phyloP scores from a whole-genome alignment of 352 stramenopile species.

The Phytopythium delawarense region DNA sequence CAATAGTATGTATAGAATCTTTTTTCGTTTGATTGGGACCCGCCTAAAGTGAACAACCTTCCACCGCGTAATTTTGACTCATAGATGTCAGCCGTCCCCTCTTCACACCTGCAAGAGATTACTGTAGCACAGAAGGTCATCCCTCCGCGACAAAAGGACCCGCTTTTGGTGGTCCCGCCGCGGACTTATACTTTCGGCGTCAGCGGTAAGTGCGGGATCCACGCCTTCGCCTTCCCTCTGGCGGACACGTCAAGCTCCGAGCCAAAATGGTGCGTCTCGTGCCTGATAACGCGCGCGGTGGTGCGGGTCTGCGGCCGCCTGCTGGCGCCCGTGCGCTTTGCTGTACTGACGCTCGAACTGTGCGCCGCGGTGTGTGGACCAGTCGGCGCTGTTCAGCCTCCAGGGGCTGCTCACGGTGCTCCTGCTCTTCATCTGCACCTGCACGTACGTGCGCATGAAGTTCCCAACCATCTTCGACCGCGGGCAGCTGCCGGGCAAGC shows the following conservation, averaged over 20 bases:
- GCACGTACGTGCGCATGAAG: conserved; percentile 95
- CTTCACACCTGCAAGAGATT: neutral
- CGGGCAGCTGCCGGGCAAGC: conserved; percentile 71
- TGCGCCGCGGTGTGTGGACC: conserved; percentile 7
- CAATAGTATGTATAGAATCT: too few relatives aligned
- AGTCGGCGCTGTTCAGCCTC: conserved; percentile 98
- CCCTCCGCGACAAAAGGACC: conserved; percentile 4
- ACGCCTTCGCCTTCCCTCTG: neutral
- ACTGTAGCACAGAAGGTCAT: conserved; percentile 11
- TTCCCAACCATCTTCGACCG: conserved; percentile 95
- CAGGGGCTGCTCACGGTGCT: conserved; percentile 95
- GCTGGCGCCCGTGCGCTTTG: too few relatives aligned
- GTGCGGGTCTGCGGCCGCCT: neutral
- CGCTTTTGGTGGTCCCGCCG: neutral
- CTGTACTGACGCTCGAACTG: conserved; percentile 3
- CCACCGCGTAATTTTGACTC: neutral
- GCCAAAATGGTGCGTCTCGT: neutral
- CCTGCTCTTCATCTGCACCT: conserved; percentile 97
- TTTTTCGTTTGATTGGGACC: neutral
- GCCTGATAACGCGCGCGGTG: neutral
- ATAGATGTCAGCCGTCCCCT: conserved; percentile 3
- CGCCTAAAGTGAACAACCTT: too few relatives aligned
- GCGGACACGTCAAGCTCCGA: conserved; percentile 1
- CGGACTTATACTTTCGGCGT: neutral
- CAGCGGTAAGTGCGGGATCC: neutral